Evolutionary conservation across 495 filamentous ascomycete genomes (phyloP).

Genomic region (Podospora pseudoanserina): DNA sequence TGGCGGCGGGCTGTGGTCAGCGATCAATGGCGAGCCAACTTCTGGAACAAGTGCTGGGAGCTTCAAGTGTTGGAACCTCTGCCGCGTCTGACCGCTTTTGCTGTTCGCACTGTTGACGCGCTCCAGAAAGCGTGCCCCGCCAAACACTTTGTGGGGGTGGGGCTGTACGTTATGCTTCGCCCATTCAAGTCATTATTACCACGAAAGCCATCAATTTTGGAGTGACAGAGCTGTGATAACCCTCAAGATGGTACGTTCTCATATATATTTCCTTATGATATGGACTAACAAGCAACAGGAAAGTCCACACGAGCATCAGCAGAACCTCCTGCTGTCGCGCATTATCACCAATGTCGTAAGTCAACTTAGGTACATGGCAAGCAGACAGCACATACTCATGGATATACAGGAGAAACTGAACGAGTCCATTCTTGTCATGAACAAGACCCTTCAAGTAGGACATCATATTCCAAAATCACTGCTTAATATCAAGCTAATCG

Average conservation of each 20-base stretch:
- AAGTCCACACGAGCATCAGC: slow-evolving; percentile 95
- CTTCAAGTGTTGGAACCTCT: slow-evolving; percentile 16
- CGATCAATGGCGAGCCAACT: background rate
- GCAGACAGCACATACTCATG: background rate
- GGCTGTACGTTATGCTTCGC: background rate
- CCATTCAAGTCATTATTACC: background rate
- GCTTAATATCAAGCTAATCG: background rate
- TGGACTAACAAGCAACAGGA: slow-evolving; percentile 53
- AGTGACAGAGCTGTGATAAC: background rate
- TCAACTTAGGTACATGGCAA: background rate
- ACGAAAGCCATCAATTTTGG: background rate
- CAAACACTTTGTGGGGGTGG: slow-evolving; percentile 12
- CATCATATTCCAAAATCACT: background rate
- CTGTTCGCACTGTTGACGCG: slow-evolving; percentile 19
- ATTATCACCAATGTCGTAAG: slow-evolving; percentile 95
- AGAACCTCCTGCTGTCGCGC: slow-evolving; percentile 84
- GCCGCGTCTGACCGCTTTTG: slow-evolving; percentile 25
- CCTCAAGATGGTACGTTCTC: slow-evolving; percentile 9
- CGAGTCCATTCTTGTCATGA: slow-evolving; percentile 86
- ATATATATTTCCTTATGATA: background rate
- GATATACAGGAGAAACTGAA: slow-evolving; percentile 86
- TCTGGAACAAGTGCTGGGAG: background rate
- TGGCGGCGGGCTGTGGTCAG: background rate
- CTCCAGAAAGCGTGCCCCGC: background rate
- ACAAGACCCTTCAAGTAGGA: slow-evolving; percentile 79